These are phyloP conservation scores for Pythium periplocum DNA, from an alignment of 352 stramenopile species.

Conservation along the genomic window DNA sequence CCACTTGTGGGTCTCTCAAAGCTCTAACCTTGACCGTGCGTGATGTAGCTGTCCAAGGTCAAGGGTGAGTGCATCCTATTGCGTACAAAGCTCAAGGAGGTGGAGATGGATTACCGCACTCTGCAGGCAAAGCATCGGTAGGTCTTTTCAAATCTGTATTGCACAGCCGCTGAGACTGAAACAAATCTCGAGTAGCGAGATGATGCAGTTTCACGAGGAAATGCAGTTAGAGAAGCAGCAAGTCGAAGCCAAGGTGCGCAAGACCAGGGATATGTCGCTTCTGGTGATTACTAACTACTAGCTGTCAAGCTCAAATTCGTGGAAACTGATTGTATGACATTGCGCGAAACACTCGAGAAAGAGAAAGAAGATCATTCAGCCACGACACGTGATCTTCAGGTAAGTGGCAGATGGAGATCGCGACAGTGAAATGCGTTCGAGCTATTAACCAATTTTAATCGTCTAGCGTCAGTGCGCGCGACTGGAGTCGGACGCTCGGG, in stretches of 20 bases:
- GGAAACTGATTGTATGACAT: conserved; percentile 49
- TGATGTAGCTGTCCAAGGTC: conserved; percentile 42
- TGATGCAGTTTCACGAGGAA: conserved; percentile 68
- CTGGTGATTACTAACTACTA: too few relatives aligned
- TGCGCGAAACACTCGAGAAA: conserved; percentile 52
- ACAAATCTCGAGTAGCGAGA: conserved; percentile 12
- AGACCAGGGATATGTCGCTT: too few relatives aligned
- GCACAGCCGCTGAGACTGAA: neutral
- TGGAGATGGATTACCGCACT: conserved; percentile 67
- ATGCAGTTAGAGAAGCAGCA: conserved; percentile 64
- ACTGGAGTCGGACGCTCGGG: conserved; percentile 34
- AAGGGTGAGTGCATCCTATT: conserved; percentile 62
- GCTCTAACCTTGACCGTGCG: too few relatives aligned
- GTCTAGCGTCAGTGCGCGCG: conserved; percentile 35
- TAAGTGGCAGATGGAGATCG: conserved; percentile 7
- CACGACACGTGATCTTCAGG: conserved; percentile 40
- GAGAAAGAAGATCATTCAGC: conserved; percentile 47
- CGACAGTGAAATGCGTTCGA: neutral
- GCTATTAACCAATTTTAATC: neutral
- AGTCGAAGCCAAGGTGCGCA: conserved; percentile 46
- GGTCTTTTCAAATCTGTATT: neutral
- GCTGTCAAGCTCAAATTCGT: conserved; percentile 53
- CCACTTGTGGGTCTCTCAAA: too few relatives aligned
- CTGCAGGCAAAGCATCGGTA: conserved; percentile 74
- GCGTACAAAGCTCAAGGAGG: conserved; percentile 70